Percentiles rank a stretch among this genome's conserved stretches.
Evolutionary conservation across 2,329 filamentous ascomycete genomes (phyloP).

Genomic region (Nothomitra cinnamomea): DNA sequence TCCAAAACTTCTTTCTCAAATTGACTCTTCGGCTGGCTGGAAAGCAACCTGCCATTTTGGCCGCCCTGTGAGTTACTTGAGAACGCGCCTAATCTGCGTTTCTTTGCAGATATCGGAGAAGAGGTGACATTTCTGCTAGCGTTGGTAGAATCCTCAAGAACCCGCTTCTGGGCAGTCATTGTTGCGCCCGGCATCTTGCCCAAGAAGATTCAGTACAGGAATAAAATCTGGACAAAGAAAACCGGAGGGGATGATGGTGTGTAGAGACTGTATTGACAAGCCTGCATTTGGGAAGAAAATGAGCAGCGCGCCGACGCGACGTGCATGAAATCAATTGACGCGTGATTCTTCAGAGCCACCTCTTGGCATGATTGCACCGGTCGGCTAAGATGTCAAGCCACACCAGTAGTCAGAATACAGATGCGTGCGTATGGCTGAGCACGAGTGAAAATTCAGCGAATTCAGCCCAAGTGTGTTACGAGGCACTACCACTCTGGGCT

Average conservation of each 20-base stretch:
- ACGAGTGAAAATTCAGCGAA: neutral
- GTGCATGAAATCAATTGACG: neutral
- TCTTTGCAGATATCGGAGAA: constrained; percentile 46
- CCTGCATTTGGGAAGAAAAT: neutral
- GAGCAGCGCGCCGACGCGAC: neutral
- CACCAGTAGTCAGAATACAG: too few relatives aligned
- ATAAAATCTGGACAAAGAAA: neutral
- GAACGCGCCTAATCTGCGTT: constrained; percentile 57
- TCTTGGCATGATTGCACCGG: neutral
- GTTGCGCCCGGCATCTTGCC: constrained; percentile 24
- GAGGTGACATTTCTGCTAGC: constrained; percentile 41
- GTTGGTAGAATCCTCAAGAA: constrained; percentile 50
- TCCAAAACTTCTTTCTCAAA: constrained; percentile 92
- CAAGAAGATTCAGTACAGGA: neutral
- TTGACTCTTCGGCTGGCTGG: constrained; percentile 69
- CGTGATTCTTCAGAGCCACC: neutral
- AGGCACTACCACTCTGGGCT: too few relatives aligned
- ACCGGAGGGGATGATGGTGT: neutral
- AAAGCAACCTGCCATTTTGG: constrained; percentile 45
- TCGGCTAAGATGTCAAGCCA: neutral
- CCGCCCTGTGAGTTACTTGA: constrained; percentile 45
- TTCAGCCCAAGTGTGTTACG: too few relatives aligned
- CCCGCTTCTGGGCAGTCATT: constrained; percentile 48
- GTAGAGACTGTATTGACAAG: neutral
- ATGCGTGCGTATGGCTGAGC: neutral